A percentile compares a stretch with the other conserved stretches of the same genome.
Evolutionary conservation across 106 monocot genomes (phyloP).

Genomic region (Acorus gramineus): DNA sequence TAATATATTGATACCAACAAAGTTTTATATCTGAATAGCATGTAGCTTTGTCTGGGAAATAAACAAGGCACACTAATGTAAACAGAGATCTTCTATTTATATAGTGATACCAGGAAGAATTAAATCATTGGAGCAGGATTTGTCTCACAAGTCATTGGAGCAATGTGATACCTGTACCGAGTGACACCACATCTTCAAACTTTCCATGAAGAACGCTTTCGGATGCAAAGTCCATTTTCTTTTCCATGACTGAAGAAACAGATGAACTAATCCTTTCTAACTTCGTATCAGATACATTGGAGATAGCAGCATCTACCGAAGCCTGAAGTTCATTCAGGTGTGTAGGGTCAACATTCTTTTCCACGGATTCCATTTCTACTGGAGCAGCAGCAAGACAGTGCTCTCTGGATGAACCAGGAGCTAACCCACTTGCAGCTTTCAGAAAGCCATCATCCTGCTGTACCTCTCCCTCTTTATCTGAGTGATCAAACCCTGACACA

Average conservation of each 20-base stretch:
- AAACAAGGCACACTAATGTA: too few species aligned
- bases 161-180: constrained; percentile 3
- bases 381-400: too few species aligned
- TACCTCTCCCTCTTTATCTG: constrained; percentile 1
- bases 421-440: constrained; percentile 1
- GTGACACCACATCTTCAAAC: not conserved
- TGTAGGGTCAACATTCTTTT: too few species aligned
- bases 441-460: not conserved
- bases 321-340: not conserved
- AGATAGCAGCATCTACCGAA: not conserved
- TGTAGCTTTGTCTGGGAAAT: too few species aligned
- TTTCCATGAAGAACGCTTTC: not conserved
- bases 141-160: too few species aligned
- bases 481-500: constrained; percentile 3
- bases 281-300: not conserved
- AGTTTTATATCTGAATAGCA: too few species aligned
- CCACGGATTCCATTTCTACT: too few species aligned
- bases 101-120: too few species aligned
- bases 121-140: too few species aligned
- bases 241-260: not conserved
- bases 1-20: not conserved
- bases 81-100: too few species aligned
- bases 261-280: not conserved
- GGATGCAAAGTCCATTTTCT: not conserved
- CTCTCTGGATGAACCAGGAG: not conserved